Evolutionary conservation across 2,329 filamentous ascomycete genomes (phyloP).

Genomic region (Stagonosporopsis chrysanthemi): DNA sequence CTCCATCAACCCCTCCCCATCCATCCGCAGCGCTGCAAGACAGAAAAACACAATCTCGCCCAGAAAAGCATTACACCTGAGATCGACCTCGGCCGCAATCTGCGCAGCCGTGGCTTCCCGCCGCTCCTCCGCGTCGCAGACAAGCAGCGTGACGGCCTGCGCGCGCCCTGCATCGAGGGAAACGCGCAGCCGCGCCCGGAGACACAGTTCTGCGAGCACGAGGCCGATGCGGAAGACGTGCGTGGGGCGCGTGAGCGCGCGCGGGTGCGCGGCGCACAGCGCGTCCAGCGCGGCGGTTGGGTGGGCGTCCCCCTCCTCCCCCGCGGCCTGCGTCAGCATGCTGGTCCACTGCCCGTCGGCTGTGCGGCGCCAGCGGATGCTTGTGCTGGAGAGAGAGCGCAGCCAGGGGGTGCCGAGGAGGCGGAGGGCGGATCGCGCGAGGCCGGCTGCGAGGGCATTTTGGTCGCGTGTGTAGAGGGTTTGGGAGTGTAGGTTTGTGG

Average conservation of each 20-base stretch:
- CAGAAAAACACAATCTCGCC: constrained; percentile 35
- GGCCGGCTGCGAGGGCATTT: constrained; percentile 31
- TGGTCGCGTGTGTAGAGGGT: constrained; percentile 37
- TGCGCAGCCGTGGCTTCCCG: constrained; percentile 25
- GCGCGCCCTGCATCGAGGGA: constrained; percentile 18
- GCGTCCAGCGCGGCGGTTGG: constrained; percentile 27
- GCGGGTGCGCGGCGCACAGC: constrained; percentile 16
- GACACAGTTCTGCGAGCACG: constrained; percentile 33
- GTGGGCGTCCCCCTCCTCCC: constrained; percentile 20
- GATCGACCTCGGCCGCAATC: constrained; percentile 34
- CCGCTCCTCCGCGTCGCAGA: constrained; percentile 20
- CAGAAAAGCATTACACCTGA: constrained; percentile 26
- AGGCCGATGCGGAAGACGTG: constrained; percentile 42
- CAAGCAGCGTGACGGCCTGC: constrained; percentile 22
- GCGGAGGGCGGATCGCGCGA: constrained; percentile 31
- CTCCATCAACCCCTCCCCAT: constrained; percentile 3
- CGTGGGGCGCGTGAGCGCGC: constrained; percentile 29
- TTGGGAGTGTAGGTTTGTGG: constrained; percentile 28
- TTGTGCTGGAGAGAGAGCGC: constrained; percentile 29
- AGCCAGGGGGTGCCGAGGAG: constrained; percentile 39
- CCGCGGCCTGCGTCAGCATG: constrained; percentile 33
- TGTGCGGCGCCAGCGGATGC: constrained; percentile 34
- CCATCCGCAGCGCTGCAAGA: constrained; percentile 23
- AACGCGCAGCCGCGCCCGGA: constrained; percentile 30
- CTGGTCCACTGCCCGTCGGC: constrained; percentile 24